Evolutionary conservation across 371 early-diverging fungal species (phyloP).

Genomic region (Dichotomocladium elegans): DNA sequence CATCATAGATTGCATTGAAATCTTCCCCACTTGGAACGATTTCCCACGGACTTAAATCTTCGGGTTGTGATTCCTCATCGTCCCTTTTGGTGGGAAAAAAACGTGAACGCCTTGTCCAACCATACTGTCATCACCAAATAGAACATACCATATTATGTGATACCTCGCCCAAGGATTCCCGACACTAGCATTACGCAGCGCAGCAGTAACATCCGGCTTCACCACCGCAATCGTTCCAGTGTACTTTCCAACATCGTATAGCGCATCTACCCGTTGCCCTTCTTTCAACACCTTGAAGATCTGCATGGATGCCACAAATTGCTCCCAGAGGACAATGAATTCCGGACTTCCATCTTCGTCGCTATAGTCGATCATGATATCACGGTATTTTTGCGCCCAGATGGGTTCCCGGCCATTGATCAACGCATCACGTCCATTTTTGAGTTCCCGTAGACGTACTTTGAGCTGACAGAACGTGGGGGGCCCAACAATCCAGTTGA

Average conservation of each 20-base stretch:
- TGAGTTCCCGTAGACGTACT: constrained; percentile 31
- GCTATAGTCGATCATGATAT: constrained; percentile 61
- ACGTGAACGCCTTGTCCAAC: neutral
- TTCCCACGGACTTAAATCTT: constrained; percentile 55
- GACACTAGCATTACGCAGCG: constrained; percentile 29
- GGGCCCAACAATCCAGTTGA: constrained; percentile 68
- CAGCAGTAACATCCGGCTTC: constrained; percentile 15
- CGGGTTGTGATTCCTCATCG: constrained; percentile 25
- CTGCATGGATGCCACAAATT: constrained; percentile 58
- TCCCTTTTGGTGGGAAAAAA: constrained; percentile 28
- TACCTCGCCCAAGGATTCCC: constrained; percentile 53
- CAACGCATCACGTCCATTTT: constrained; percentile 21
- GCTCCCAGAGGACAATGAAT: constrained; percentile 62
- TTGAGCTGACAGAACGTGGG: constrained; percentile 66
- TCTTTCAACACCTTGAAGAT: constrained; percentile 30
- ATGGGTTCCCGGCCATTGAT: constrained; percentile 22
- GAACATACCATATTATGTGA: constrained; percentile 47
- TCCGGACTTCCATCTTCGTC: constrained; percentile 72
- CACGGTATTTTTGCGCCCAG: constrained; percentile 32
- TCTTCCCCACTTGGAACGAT: constrained; percentile 35
- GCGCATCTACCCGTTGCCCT: constrained; percentile 59
- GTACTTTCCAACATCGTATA: constrained; percentile 65
- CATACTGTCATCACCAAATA: neutral
- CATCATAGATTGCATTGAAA: constrained; percentile 31
- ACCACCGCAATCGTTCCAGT: constrained; percentile 46